Percentiles rank a stretch among this genome's conserved stretches.
Evolutionary conservation across 2,329 filamentous ascomycete genomes (phyloP).

Genomic region (Exserohilum rostratum): DNA sequence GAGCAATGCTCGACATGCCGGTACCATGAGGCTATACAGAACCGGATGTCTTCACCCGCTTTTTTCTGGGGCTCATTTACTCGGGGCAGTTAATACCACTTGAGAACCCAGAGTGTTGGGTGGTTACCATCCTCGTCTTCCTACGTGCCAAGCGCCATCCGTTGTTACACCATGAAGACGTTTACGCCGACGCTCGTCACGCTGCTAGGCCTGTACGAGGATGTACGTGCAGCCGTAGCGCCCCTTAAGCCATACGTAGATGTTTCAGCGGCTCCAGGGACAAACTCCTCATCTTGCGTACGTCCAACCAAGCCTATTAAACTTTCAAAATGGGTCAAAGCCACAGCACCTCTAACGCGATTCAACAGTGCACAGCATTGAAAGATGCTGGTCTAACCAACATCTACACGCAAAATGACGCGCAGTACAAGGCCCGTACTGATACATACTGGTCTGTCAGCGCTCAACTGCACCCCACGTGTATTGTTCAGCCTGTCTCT

Average conservation of each 20-base stretch:
- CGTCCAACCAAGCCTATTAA: neutral
- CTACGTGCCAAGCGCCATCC: slow-evolving; percentile 7
- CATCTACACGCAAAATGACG: slow-evolving; percentile 20
- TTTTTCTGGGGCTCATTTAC: neutral
- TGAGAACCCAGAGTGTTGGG: slow-evolving; percentile 1
- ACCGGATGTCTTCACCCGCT: neutral
- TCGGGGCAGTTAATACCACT: slow-evolving; percentile 4
- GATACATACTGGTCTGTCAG: slow-evolving; percentile 35
- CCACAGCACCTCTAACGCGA: slow-evolving; percentile 12
- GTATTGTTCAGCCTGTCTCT: slow-evolving; percentile 38
- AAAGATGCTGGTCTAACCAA: slow-evolving; percentile 19
- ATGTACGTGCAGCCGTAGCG: neutral
- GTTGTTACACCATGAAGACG: slow-evolving; percentile 13
- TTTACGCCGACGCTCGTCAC: slow-evolving; percentile 6
- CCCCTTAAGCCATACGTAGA: neutral
- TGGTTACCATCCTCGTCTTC: slow-evolving; percentile 7
- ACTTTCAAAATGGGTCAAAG: neutral
- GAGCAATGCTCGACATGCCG: neutral
- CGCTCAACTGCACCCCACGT: slow-evolving; percentile 34
- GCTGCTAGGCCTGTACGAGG: slow-evolving; percentile 6
- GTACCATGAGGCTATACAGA: neutral
- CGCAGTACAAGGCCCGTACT: slow-evolving; percentile 23
- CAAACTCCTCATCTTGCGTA: slow-evolving; percentile 10
- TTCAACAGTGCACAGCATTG: slow-evolving; percentile 25
- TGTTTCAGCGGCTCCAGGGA: neutral